Percentiles rank a stretch among this genome's conserved stretches.
These are phyloP conservation scores for Vigna trinervia DNA, from an alignment of 306 rosid species.

Conservation along the genomic window DNA sequence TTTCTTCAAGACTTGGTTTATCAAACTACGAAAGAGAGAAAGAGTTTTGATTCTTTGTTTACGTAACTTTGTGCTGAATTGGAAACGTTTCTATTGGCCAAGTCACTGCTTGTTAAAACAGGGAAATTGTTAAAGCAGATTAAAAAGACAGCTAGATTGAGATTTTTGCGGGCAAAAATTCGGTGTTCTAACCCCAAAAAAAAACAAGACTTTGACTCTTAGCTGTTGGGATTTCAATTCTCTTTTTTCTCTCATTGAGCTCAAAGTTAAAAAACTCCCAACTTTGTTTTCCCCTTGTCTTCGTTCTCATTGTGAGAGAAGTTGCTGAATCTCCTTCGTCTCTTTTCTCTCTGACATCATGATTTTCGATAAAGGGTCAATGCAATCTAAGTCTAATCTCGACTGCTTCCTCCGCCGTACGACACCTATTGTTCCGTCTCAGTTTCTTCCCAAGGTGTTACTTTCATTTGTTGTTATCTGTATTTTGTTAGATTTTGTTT, in stretches of 20 bases:
- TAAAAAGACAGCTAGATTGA: slow-evolving; percentile 44
- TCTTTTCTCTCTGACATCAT: slow-evolving; percentile 24
- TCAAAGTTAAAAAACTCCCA: slow-evolving; percentile 43
- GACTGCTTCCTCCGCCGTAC: slow-evolving; percentile 78
- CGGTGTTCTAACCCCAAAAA: slow-evolving; percentile 52
- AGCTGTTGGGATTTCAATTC: slow-evolving; percentile 32
- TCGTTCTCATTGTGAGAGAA: slow-evolving; percentile 57
- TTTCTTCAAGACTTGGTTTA: slow-evolving; percentile 62
- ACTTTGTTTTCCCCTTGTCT: slow-evolving; percentile 20
- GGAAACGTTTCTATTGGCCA: slow-evolving; percentile 50
- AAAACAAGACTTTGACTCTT: slow-evolving; percentile 43
- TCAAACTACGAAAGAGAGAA: background rate
- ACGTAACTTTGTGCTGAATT: slow-evolving; percentile 31
- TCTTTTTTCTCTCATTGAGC: slow-evolving; percentile 40
- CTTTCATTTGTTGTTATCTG: background rate
- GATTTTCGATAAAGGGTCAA: slow-evolving; percentile 62
- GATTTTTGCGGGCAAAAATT: slow-evolving; percentile 47
- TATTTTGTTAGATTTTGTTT: background rate
- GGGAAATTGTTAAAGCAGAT: slow-evolving; percentile 21
- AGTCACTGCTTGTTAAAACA: slow-evolving; percentile 21
- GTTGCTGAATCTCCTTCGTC: slow-evolving; percentile 38
- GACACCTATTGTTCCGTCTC: slow-evolving; percentile 78
- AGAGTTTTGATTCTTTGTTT: slow-evolving; percentile 19
- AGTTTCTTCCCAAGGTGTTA: slow-evolving; percentile 75
- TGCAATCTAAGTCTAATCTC: slow-evolving; percentile 85